Evolutionary conservation across 495 filamentous ascomycete genomes (phyloP), one percentile per base, ranked within the genome.

Genomic region (Cryomyces minteri): DNA sequence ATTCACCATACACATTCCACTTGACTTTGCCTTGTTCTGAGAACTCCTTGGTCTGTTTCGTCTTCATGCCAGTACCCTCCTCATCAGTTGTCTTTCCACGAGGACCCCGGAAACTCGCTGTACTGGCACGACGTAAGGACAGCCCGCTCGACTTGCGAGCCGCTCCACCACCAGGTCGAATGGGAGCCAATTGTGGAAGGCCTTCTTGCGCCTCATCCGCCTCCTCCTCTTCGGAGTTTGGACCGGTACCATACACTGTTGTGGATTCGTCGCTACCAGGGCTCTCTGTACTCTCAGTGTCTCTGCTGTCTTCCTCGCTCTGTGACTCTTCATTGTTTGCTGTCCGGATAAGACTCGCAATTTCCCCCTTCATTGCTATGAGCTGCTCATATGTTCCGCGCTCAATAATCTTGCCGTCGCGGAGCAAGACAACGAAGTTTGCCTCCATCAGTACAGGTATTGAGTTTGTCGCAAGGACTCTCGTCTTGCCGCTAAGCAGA

Each of bases 11-110:
- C 33, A 65, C 61, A 53, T 77, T 72, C 86, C 92, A 95, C 61
- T 94, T 95, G 47, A 99, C 92, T 58, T 95, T 94, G 40, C 92
- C 92, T 59, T 96, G 85, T 58, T 95, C 83, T 0, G 73, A 74
- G 43, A 76, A 75, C 60, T 99, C 92, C 58, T 92, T 87, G 11
- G 71, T 75, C 60, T 94, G 86, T 53, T 76, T 84, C 47, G 79
- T 84, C 67, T 82, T 94, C 48, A 73, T 56, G 8, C 60, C 62
- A 10, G 67, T 64, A 37, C 76, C 81, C 54, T 94, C 90, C 56
- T 94, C 83, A 58, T 98, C 90, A 10, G 66, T 70, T 36, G 84
- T 52, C 60, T 84, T 94, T 45, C 86, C 83, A 39, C 84, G 71
- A 30, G 85, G 81, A 5, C 85, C 84, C 43, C 70, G 80, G 67